These are phyloP conservation scores for Pyrus pyrifolia DNA, from an alignment of 306 rosid genomes.

Conservation along the genomic window DNA sequence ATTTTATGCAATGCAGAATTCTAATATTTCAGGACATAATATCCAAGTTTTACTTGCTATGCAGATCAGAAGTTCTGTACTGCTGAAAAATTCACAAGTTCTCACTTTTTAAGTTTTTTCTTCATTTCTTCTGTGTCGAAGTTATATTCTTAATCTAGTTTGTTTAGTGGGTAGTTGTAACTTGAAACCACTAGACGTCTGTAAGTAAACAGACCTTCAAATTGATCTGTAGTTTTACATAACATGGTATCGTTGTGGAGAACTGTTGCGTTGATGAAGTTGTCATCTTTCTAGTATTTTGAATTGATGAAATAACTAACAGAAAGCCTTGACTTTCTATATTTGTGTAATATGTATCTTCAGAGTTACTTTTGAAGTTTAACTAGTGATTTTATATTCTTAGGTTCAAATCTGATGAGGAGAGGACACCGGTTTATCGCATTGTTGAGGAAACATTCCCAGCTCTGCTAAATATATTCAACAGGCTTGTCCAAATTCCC, in stretches of 20 bases:
- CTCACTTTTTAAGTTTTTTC: not conserved
- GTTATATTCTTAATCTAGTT: not conserved
- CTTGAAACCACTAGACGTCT: not conserved
- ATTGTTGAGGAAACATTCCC: conserved; percentile 96
- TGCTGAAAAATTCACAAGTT: not conserved
- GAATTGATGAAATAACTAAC: not conserved
- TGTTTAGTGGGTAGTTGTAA: not conserved
- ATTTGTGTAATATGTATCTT: not conserved
- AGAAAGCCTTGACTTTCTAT: not conserved
- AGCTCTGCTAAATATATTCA: conserved; percentile 74
- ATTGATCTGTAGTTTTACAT: not conserved
- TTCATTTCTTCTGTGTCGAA: not conserved
- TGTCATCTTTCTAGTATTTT: not conserved
- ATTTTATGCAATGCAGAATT: not conserved
- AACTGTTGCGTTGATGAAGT: not conserved
- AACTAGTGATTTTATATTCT: conserved; percentile 7
- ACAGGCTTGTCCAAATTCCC: conserved; percentile 70
- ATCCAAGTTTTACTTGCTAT: not conserved
- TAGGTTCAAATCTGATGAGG: conserved; percentile 97
- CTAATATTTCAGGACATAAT: not conserved
- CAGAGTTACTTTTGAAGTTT: not conserved
- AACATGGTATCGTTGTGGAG: not conserved
- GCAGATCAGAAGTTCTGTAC: not conserved
- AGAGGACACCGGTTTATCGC: conserved; percentile 75
- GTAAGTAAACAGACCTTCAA: not conserved